phyloP scores from a whole-genome alignment of 352 stramenopile species.

The Phytophthora vignae region DNA sequence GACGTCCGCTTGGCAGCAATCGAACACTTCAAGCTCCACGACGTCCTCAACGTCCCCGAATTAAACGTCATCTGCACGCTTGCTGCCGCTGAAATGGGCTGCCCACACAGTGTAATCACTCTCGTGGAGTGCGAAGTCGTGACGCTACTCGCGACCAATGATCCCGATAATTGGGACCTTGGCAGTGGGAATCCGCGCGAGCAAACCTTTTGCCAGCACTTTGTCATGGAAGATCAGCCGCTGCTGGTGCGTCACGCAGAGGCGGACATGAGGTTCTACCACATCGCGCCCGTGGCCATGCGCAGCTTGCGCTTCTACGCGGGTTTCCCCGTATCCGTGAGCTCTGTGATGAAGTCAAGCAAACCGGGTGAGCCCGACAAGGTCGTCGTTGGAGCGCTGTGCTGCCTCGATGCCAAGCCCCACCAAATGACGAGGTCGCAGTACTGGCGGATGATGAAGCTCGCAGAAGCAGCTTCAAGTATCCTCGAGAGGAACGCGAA shows the following conservation, averaged over 20 bases:
- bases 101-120: conserved; percentile 38
- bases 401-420: conserved; percentile 40
- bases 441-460: conserved; percentile 47
- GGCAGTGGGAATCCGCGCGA: conserved; percentile 38
- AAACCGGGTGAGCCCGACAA: conserved; percentile 8
- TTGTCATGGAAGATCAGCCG: conserved; percentile 50
- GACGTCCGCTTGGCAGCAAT: conserved; percentile 33
- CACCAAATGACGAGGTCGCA: conserved; percentile 44
- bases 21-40: conserved; percentile 29
- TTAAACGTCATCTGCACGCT: conserved; percentile 46
- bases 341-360: conserved; percentile 5
- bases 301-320: conserved; percentile 43
- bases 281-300: conserved; percentile 35
- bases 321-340: conserved; percentile 41
- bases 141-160: conserved; percentile 41
- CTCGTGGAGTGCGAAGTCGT: conserved; percentile 40
- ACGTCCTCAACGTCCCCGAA: conserved; percentile 28
- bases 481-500: conserved; percentile 35
- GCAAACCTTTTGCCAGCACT: conserved; percentile 55
- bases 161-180: conserved; percentile 35
- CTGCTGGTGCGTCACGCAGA: conserved; percentile 47
- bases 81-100: conserved; percentile 41
- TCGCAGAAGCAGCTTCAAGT: conserved; percentile 36
- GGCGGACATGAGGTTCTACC: conserved; percentile 49
- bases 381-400: conserved; percentile 42